Percentiles rank a stretch among this genome's conserved stretches.
Conservation (phyloP, 2,329 filamentous ascomycete species). For the Aspergillus flavus region DNA sequence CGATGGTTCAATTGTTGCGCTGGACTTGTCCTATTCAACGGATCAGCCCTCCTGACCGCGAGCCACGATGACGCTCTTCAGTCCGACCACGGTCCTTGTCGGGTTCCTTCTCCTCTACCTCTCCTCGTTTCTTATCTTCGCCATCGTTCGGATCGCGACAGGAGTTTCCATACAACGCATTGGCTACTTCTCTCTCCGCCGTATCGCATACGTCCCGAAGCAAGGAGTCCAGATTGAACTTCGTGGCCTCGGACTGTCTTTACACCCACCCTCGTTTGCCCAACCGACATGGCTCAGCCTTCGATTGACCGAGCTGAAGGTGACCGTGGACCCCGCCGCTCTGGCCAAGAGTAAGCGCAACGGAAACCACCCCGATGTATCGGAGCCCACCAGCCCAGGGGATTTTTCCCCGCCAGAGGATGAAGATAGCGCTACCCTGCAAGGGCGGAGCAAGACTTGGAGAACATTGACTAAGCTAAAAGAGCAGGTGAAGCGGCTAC, state of each 20-base stretch:
- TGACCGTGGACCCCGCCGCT: slow-evolving; percentile 77
- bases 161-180: slow-evolving; percentile 95
- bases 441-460: slow-evolving; percentile 72
- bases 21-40: slow-evolving; percentile 22
- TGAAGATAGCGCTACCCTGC: slow-evolving; percentile 17
- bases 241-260: slow-evolving; percentile 79
- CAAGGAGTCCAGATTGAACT: slow-evolving; percentile 91
- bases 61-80: slow-evolving; percentile 50
- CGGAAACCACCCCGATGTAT: slow-evolving; percentile 23
- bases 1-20: slow-evolving; percentile 24
- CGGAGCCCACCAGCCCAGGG: slow-evolving; percentile 23
- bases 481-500: slow-evolving; percentile 81
- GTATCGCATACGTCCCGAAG: slow-evolving; percentile 84
- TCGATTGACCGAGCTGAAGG: slow-evolving; percentile 78
- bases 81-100: slow-evolving; percentile 81
- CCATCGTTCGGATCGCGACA: slow-evolving; percentile 86
- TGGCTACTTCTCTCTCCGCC: slow-evolving; percentile 87
- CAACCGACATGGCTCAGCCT: slow-evolving; percentile 96
- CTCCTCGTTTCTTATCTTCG: slow-evolving; percentile 89
- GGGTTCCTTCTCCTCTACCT: slow-evolving; percentile 85
- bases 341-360: slow-evolving; percentile 44
- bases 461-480: slow-evolving; percentile 75
- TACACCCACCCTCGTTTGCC: slow-evolving; percentile 94
- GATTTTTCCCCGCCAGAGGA: slow-evolving; percentile 22
- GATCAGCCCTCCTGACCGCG: slow-evolving; percentile 38